Evolutionary conservation across 2,329 filamentous ascomycete genomes (phyloP).

Genomic region (Ophiocordyceps camponoti-leonardi): DNA sequence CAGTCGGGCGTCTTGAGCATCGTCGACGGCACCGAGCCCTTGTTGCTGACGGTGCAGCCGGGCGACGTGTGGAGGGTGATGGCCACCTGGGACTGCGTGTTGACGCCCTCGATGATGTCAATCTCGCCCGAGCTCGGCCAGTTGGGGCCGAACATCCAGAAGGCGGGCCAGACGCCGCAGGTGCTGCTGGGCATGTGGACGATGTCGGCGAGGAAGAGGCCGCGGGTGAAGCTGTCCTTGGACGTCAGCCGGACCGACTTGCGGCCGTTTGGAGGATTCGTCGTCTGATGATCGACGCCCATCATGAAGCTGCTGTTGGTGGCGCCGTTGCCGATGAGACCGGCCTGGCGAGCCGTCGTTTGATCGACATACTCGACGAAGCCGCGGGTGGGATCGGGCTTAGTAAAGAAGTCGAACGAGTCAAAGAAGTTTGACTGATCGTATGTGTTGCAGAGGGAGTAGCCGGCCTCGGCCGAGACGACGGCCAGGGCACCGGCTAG

Average conservation of each 20-base stretch:
- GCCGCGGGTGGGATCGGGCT: slow-evolving; percentile 53
- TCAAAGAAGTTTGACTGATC: slow-evolving; percentile 37
- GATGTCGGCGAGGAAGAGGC: slow-evolving; percentile 57
- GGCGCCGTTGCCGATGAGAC: slow-evolving; percentile 36
- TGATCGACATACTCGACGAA: slow-evolving; percentile 53
- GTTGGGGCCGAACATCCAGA: slow-evolving; percentile 47
- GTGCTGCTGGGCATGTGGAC: slow-evolving; percentile 56
- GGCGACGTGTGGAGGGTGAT: slow-evolving; percentile 51
- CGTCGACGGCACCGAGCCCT: slow-evolving; percentile 26
- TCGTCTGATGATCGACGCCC: slow-evolving; percentile 47
- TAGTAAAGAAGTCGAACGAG: slow-evolving; percentile 36
- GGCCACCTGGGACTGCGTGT: slow-evolving; percentile 37
- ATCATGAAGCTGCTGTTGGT: slow-evolving; percentile 42
- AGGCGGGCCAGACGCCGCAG: slow-evolving; percentile 64
- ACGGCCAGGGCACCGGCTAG: slow-evolving; percentile 7
- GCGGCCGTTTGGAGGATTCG: slow-evolving; percentile 40
- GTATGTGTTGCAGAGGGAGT: slow-evolving; percentile 29
- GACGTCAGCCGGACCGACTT: slow-evolving; percentile 53
- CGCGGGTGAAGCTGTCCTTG: slow-evolving; percentile 47
- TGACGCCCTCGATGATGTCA: slow-evolving; percentile 67
- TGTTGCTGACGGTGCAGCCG: slow-evolving; percentile 39
- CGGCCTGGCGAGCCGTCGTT: slow-evolving; percentile 34
- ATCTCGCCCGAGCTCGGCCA: slow-evolving; percentile 62
- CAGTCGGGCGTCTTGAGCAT: slow-evolving; percentile 36
- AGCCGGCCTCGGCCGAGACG: slow-evolving; percentile 13